Evolutionary conservation across 1,139 yeast species (phyloP), one percentile per base, ranked within the genome.

Genomic region (Debaryomyces singareniensis): DNA sequence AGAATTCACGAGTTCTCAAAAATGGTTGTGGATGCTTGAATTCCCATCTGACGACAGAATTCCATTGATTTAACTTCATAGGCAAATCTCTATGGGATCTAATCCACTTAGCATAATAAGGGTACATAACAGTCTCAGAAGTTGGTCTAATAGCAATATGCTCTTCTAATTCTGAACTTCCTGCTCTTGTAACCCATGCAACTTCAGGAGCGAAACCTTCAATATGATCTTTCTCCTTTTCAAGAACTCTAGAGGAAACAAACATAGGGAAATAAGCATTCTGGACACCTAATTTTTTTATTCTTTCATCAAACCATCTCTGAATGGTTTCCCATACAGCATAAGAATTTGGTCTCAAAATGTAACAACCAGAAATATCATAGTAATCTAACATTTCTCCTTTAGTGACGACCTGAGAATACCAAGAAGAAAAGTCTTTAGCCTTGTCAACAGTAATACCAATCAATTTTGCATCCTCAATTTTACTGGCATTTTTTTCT

Each of bases 141-240:
- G 99, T 93, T 49, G 99, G 99, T 68, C 99, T 84, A 47, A 93
- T 91, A 38, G 99, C 99, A 51, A 93, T 85, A 47, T 95, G 98
- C 66, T 93, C 98, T 34, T 93, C 98, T 47, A 93, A 73, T 31
- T 91, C 97, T 18, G 95, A 83, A 30, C 66, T 61, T 49, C 99
- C 99, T 30, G 99, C 99, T 51, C 71, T 77, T 37, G 99, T 93
- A 43, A 93, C 98, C 99, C 99, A 93, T 15, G 99, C 99, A 35
- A 93, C 99, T 64, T 93, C 99, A 18, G 99, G 98, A 29, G 99
- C 98, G 58, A 93, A 93, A 24, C 99, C 99, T 62, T 93, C 98
- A 49, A 93, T 80, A 56, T 93, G 99, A 57, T 93, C 99, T 66
- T 93, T 93, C 68, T 93, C 99, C 66, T 82, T 86, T 62, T 91